Base-by-base conservation (phyloP, 371 early-diverging fungal genomes). In the Parasitella parasitica region DNA sequence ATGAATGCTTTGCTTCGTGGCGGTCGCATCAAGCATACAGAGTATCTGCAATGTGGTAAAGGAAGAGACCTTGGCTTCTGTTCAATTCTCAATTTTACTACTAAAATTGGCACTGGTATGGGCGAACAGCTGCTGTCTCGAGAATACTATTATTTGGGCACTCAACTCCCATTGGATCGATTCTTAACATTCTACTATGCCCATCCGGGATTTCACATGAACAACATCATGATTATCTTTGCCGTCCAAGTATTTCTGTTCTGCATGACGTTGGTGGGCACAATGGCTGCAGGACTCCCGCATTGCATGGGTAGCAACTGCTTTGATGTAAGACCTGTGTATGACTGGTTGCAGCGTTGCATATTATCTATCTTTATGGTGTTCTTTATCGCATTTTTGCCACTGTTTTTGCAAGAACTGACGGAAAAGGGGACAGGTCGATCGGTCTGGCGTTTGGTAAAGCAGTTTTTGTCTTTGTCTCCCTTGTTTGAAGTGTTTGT, bases 101-200 rank as follows among this genome's bases (percentile, higher is more conserved):
- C 94, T 38, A 95, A 96, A 77, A 93, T 95, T 55, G 94, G 94
- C 48, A 90, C 92, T 0, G 95, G 96, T 57, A 95, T 95, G 93
- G 94, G 91, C 27, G 95, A 96, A 72, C 95, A 95, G 71, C 86
- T 94, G 84, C 73, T 95, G 34, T 93, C 94, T 11, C 84, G 96
- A 52, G 96, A 95, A 66, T 90, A 94, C 70, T 95, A 95, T 74
- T 91, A 92, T 70, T 78, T 95, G 50, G 93, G 94, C 18, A 89
- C 93, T 9, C 89, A 89, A 64, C 77, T 95, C 36, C 93, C 94
- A 0, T 68, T 94, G 48, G 94, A 94, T 67, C 82, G 95, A 5
- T 89, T 94, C 78, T 67, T 95, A 64, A 94, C 95, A 4, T 94
- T 94, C 70, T 94, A 86, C 71, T 94, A 91, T 66, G 93, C 91